These are phyloP conservation scores for Coniferiporia sulphurascens DNA, from an alignment of 1,284 basidiomycete species.

Conservation along the genomic window DNA sequence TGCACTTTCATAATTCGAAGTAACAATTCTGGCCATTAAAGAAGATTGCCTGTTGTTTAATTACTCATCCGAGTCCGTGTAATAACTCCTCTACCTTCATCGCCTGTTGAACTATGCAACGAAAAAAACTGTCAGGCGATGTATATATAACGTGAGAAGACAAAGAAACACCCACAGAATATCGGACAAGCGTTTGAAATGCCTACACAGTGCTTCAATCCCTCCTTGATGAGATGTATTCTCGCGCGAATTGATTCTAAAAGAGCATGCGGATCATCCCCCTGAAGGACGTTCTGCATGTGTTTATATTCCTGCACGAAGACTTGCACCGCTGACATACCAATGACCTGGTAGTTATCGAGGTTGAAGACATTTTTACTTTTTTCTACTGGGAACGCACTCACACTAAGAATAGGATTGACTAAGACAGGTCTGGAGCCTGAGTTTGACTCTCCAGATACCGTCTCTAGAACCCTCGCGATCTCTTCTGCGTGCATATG, in stretches of 20 bases:
- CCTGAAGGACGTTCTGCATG: not conserved
- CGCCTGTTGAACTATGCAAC: not conserved
- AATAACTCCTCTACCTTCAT: not conserved
- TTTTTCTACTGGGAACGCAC: not conserved
- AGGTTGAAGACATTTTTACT: too few species aligned
- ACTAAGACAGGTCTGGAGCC: slow-evolving; percentile 16
- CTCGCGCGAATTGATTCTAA: not conserved
- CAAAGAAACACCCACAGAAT: not conserved
- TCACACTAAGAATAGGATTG: slow-evolving; percentile 27
- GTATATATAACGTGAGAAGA: not conserved
- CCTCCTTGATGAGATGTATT: not conserved
- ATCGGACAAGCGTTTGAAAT: not conserved
- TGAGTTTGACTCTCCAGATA: slow-evolving; percentile 19
- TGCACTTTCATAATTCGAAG: too few species aligned
- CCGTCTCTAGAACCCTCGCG: slow-evolving; percentile 3
- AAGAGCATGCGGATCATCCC: not conserved
- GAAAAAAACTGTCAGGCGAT: not conserved
- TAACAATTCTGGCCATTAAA: too few species aligned
- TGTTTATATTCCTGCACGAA: slow-evolving; percentile 23
- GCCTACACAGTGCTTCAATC: not conserved
- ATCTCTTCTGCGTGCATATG: slow-evolving; percentile 21
- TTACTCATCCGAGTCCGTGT: too few species aligned
- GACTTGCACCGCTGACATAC: slow-evolving; percentile 24
- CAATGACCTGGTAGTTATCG: slow-evolving; percentile 22
- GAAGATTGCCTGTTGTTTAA: too few species aligned